Evolutionary conservation across 192 early-diverging fungal species (phyloP).

Genomic region (Rhizophagus clarus): DNA sequence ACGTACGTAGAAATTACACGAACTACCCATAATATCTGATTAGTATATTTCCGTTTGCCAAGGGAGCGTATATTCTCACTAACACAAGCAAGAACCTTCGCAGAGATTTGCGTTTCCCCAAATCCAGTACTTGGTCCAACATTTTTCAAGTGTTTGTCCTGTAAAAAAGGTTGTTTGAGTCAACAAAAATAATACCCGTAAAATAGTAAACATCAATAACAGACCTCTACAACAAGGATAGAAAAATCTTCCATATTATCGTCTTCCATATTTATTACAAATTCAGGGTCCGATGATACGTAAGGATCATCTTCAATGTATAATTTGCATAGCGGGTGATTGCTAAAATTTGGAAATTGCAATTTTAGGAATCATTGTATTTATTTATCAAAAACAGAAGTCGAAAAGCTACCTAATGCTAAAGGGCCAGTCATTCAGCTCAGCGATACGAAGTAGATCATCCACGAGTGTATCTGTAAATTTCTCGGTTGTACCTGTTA

Average conservation of each 20-base stretch:
- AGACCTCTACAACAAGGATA: too few species aligned
- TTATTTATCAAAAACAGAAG: too few species aligned
- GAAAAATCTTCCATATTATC: too few species aligned
- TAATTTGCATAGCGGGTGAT: background rate
- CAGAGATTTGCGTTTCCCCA: conserved; percentile 2
- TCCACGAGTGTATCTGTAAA: background rate
- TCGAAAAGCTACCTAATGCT: too few species aligned
- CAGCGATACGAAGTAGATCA: conserved; percentile 9
- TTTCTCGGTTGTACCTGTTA: background rate
- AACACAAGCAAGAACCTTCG: background rate
- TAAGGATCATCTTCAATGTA: background rate
- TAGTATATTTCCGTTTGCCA: background rate
- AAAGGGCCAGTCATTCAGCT: conserved; percentile 13
- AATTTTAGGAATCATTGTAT: too few species aligned
- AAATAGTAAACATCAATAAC: background rate
- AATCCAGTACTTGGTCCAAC: background rate
- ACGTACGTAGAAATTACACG: background rate
- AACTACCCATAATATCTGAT: background rate
- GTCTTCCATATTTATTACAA: background rate
- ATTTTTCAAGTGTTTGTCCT: conserved; percentile 18
- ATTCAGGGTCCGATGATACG: background rate
- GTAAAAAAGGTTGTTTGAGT: background rate
- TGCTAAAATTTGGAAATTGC: too few species aligned
- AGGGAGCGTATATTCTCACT: background rate
- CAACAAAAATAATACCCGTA: background rate